Conservation (phyloP, 106 monocot species). For the Phalaenopsis aphrodite region DNA sequence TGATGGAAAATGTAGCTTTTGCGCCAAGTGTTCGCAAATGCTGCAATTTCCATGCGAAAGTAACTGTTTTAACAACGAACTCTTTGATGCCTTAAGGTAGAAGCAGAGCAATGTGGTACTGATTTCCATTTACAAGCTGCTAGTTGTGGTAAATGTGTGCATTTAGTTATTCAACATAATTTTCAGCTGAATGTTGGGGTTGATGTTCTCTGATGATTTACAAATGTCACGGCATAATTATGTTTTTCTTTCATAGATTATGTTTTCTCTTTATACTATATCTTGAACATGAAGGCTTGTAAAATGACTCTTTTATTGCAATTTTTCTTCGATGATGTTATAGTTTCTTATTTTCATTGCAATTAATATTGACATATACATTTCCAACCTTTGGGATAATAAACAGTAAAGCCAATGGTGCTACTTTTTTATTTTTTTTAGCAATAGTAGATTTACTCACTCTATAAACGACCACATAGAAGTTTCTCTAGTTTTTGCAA, state of each 20-base stretch:
- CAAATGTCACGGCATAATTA: background rate
- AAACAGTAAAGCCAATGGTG: too few relatives aligned
- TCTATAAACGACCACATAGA: too few relatives aligned
- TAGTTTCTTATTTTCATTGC: background rate
- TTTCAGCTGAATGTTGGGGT: background rate
- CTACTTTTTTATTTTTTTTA: too few relatives aligned
- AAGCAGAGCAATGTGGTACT: background rate
- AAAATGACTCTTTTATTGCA: background rate
- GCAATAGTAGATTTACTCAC: too few relatives aligned
- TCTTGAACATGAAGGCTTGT: background rate
- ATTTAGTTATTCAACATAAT: background rate
- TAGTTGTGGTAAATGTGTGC: background rate
- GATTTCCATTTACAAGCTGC: background rate
- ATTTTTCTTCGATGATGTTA: background rate
- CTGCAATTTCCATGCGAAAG: constrained; percentile 33
- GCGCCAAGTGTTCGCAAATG: constrained; percentile 23
- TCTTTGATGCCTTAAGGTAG: background rate
- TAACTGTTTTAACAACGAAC: constrained; percentile 14
- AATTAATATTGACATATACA: background rate
- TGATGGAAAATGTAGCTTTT: constrained; percentile 50
- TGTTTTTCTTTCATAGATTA: background rate
- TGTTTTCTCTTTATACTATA: background rate
- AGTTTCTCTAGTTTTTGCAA: too few relatives aligned
- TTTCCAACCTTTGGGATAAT: too few relatives aligned
- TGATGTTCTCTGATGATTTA: background rate